Evolutionary conservation across 2,329 filamentous ascomycete species (phyloP).

Genomic region (Orbilia quercus): DNA sequence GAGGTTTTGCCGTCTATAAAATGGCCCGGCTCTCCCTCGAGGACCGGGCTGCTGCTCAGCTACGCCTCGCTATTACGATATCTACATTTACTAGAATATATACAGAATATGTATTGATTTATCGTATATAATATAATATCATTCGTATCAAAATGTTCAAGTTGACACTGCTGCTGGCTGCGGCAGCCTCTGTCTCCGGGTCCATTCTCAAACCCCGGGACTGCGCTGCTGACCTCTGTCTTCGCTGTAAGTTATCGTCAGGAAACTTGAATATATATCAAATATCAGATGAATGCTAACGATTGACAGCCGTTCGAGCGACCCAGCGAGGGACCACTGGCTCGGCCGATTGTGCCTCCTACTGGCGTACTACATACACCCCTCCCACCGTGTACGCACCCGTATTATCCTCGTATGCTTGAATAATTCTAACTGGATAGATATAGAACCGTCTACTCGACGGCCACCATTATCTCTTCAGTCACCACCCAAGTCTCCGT

Average conservation of each 20-base stretch:
- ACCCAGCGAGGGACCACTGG: slow-evolving; percentile 12
- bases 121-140: slow-evolving; percentile 1
- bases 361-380: slow-evolving; percentile 43
- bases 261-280: neutral
- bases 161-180: neutral
- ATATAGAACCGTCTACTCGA: slow-evolving; percentile 18
- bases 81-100: too few species aligned
- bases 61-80: too few species aligned
- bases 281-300: neutral
- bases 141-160: neutral
- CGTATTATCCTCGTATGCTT: neutral
- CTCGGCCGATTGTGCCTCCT: slow-evolving; percentile 16
- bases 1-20: too few species aligned
- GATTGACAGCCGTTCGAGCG: slow-evolving; percentile 14
- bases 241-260: slow-evolving; percentile 22
- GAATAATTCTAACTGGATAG: neutral
- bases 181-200: slow-evolving; percentile 12
- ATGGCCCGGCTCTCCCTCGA: too few species aligned
- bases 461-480: too few species aligned
- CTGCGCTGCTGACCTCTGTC: slow-evolving; percentile 28
- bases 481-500: too few species aligned
- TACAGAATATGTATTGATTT: too few species aligned
- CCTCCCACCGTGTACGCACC: slow-evolving; percentile 9
- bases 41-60: too few species aligned
- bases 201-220: slow-evolving; percentile 19